These are phyloP conservation scores for Nematocida homosporus DNA, from an alignment of 371 early-diverging fungal species.

Conservation along the genomic window DNA sequence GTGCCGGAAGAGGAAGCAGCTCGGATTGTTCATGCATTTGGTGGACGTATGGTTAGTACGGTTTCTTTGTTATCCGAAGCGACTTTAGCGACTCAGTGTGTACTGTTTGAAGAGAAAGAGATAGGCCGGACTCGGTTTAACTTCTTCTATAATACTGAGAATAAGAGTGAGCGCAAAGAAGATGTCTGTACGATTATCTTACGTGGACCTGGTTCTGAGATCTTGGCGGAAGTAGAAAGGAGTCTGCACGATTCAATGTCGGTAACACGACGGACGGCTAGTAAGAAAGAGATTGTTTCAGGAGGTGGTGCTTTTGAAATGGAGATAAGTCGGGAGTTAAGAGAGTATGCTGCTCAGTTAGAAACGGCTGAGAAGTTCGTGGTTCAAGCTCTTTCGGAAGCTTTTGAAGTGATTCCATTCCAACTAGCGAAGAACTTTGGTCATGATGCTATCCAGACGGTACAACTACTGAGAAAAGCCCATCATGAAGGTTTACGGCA, in stretches of 20 bases:
- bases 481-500: conserved; percentile 74
- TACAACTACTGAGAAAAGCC: conserved; percentile 88
- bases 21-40: conserved; percentile 87
- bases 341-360: conserved; percentile 80
- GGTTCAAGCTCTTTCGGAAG: conserved; percentile 86
- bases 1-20: conserved; percentile 84
- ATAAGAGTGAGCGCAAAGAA: conserved; percentile 70
- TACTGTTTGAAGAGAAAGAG: conserved; percentile 88
- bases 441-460: conserved; percentile 92
- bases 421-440: conserved; percentile 97
- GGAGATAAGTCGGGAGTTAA: conserved; percentile 85
- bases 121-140: conserved; percentile 95
- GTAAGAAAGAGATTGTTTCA: conserved; percentile 77
- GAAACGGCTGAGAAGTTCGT: conserved; percentile 91
- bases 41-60: conserved; percentile 82
- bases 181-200: conserved; percentile 85
- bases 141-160: conserved; percentile 81
- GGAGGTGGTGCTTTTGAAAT: conserved; percentile 86
- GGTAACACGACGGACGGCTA: conserved; percentile 73
- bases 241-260: conserved; percentile 96
- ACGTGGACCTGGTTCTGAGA: conserved; percentile 96
- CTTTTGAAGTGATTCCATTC: conserved; percentile 94
- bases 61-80: conserved; percentile 70
- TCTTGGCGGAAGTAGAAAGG: conserved; percentile 97
- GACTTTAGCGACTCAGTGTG: conserved; percentile 75